Percentiles rank a stretch among this genome's conserved stretches.
Conservation (phyloP, 306 rosid genomes). For the Gleditsia sinensis region DNA sequence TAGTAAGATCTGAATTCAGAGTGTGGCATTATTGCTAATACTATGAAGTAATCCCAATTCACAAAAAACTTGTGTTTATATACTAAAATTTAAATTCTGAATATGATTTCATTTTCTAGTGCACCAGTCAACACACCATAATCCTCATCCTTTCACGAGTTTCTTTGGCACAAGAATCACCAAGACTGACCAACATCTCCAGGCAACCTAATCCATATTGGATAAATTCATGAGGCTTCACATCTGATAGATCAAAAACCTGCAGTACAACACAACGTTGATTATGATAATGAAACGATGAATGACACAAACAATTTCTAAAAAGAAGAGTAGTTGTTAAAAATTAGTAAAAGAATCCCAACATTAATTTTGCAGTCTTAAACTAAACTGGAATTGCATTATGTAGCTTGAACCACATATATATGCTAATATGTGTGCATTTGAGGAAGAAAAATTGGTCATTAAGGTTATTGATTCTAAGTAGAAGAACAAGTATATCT, state of each 20-base stretch:
- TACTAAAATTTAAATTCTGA: slow-evolving; percentile 3
- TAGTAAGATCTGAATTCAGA: slow-evolving; percentile 25
- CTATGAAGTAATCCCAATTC: not conserved
- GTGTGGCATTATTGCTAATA: not conserved
- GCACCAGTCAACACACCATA: slow-evolving; percentile 61
- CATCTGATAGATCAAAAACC: slow-evolving; percentile 88
- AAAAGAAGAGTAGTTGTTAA: not conserved
- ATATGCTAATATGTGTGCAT: not conserved
- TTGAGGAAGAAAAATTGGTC: not conserved
- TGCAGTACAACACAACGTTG: slow-evolving; percentile 38
- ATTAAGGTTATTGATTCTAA: not conserved
- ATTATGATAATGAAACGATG: not conserved
- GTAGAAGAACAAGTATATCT: not conserved
- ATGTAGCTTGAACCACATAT: slow-evolving; percentile 10
- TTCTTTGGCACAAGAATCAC: slow-evolving; percentile 83
- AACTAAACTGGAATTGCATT: not conserved
- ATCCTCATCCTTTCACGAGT: slow-evolving; percentile 79
- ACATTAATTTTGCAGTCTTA: not conserved
- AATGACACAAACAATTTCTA: not conserved
- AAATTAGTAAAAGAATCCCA: slow-evolving; percentile 1
- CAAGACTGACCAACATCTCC: slow-evolving; percentile 66
- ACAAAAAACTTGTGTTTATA: not conserved
- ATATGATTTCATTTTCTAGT: not conserved
- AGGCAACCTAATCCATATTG: slow-evolving; percentile 82
- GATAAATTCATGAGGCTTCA: slow-evolving; percentile 92